Conservation (phyloP, 805 yeast species). For the Wickerhamomyces mucosus region DNA sequence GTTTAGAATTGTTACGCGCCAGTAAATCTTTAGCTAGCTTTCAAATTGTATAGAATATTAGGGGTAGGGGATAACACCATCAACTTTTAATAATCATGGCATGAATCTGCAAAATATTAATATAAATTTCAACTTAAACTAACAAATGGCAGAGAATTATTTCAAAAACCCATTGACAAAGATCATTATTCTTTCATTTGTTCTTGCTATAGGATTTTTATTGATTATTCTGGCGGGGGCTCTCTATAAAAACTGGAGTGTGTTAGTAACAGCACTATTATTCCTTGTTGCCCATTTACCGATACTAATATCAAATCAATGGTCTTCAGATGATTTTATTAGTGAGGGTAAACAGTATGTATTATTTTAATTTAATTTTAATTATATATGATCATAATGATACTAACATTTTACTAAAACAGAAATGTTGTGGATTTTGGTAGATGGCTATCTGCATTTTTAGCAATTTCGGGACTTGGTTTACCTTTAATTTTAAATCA, state of each 20-base stretch:
- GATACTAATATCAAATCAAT: slow-evolving; percentile 37
- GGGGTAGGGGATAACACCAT: too few relatives aligned
- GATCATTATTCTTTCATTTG: slow-evolving; percentile 64
- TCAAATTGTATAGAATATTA: too few relatives aligned
- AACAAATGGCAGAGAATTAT: slow-evolving; percentile 4
- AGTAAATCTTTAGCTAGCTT: too few relatives aligned
- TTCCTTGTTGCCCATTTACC: slow-evolving; percentile 52
- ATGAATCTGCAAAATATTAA: too few relatives aligned
- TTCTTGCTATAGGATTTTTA: slow-evolving; percentile 70
- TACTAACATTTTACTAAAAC: slow-evolving; percentile 8
- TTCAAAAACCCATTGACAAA: slow-evolving; percentile 50
- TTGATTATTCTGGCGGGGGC: slow-evolving; percentile 69
- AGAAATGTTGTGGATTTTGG: slow-evolving; percentile 56
- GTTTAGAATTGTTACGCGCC: too few relatives aligned
- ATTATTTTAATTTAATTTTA: neutral
- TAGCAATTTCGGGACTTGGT: slow-evolving; percentile 50
- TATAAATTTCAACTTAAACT: too few relatives aligned
- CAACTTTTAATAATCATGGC: too few relatives aligned
- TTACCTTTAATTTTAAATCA: slow-evolving; percentile 59
- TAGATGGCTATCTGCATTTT: slow-evolving; percentile 54
- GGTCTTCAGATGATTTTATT: slow-evolving; percentile 44
- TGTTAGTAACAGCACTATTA: slow-evolving; percentile 26
- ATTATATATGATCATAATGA: too few relatives aligned
- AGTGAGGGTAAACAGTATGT: slow-evolving; percentile 32
- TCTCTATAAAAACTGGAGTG: slow-evolving; percentile 60